These are phyloP conservation scores for Epicoccum sorghinum DNA, from an alignment of 2,329 filamentous ascomycete genomes.

Conservation along the genomic window DNA sequence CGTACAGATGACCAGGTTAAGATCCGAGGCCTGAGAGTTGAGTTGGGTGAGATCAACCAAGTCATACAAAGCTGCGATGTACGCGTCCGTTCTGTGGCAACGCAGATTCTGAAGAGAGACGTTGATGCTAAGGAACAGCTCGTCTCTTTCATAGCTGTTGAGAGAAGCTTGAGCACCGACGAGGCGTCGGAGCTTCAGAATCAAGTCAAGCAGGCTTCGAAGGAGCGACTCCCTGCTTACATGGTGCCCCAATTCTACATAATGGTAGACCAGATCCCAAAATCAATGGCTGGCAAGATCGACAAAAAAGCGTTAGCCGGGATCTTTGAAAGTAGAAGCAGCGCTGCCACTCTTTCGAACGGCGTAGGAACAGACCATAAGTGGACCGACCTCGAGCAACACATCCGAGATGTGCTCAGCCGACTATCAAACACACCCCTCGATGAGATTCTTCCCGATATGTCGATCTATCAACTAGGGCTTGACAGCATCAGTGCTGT, in stretches of 20 bases:
- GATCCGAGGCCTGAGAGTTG: constrained; percentile 47
- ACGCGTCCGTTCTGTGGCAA: constrained; percentile 31
- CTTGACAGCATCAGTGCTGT: constrained; percentile 87
- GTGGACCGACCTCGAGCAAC: constrained; percentile 61
- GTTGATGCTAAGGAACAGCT: constrained; percentile 40
- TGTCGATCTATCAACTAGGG: constrained; percentile 85
- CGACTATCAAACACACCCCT: constrained; percentile 61
- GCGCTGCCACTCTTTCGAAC: constrained; percentile 5
- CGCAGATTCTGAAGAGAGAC: constrained; percentile 41
- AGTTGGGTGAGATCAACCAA: constrained; percentile 48
- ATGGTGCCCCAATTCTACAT: constrained; percentile 49
- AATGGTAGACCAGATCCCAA: constrained; percentile 41
- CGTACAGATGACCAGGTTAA: constrained; percentile 50
- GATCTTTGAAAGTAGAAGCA: constrained; percentile 35
- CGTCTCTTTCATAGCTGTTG: constrained; percentile 40
- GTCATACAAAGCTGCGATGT: constrained; percentile 33
- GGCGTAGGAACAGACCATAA: constrained; percentile 12
- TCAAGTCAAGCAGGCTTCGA: constrained; percentile 25
- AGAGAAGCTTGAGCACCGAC: constrained; percentile 1
- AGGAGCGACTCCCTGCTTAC: constrained; percentile 40
- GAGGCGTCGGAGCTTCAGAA: constrained; percentile 24
- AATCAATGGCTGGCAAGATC: constrained; percentile 50
- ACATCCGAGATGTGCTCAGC: constrained; percentile 63
- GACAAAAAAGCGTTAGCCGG: constrained; percentile 44
- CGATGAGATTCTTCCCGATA: constrained; percentile 62